Base-by-base conservation (phyloP, 495 filamentous ascomycete species). In the Penicillium simplicissimum region DNA sequence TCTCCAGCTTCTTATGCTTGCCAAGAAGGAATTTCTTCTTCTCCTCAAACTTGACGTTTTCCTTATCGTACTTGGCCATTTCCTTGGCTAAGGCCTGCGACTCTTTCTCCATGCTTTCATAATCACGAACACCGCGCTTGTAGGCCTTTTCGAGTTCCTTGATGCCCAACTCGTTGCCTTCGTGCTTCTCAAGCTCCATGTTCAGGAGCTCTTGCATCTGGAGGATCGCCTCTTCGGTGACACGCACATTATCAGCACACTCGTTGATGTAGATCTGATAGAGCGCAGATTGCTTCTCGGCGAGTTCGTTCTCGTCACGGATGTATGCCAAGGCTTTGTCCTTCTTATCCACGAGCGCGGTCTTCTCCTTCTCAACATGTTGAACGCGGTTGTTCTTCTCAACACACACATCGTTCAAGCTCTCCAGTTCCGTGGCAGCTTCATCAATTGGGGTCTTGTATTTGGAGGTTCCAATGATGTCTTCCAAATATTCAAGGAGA, bases 381-480 rank as follows among this genome's bases (percentile, higher is more conserved):
- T 97, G 91, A 7, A 98, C 96, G 49, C 96, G 89, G 48, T 86
- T 87, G 65, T 88, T 95, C 81, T 98, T 98, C 72, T 98, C 95
- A 53, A 90, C 79, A 71, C 95, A 98, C 10, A 96, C 86, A 64
- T 98, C 95, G 67, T 98, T 98, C 43, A 98, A 82, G 4, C 87
- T 87, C 69, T 98, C 95, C 3, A 94, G 90, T 72, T 97, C 89
- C 7, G 88, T 74, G 0, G 92, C 94, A 4, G 91, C 85, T 77
- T 98, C 96, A 67, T 98, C 93, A 67, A 98, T 98, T 0, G 95
- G 93, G 5, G 89, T 84, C 76, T 98, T 98, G 77, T 98, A 98
- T 69, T 96, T 96, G 14, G 93, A 97, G 0, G 95, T 98, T 55
- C 95, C 95, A 62, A 98, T 97, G 66, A 98, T 98, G 72, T 98